Base-by-base conservation (phyloP, 441 rosid genomes). In the Pelargonium australe region DNA sequence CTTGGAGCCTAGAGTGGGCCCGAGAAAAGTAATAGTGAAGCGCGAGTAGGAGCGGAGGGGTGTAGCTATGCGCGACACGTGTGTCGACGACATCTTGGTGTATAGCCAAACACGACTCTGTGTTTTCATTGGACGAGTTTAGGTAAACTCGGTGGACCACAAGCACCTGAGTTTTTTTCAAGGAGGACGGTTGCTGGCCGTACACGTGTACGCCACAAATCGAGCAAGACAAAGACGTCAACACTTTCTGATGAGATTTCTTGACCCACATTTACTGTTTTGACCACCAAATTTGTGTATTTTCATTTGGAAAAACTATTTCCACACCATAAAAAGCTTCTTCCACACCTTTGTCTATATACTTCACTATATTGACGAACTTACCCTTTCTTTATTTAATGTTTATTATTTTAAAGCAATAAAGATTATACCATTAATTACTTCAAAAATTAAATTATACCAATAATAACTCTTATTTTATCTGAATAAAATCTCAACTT, bases 1-100 rank as follows among this genome's bases (percentile, higher is more conserved):
- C 75, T 62, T 70, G 62, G 64, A 41, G 43, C 73, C 66, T 68
- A 20, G 31, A 7, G 73, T 68, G 79, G 80, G 84, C 53, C 78
- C 82, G 73, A 58, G 65, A 7, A 0, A n/a, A n/a, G 58, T n/a
- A 51, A 41, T 41, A 41, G 44, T 41, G 44, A 41, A 41, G 44
- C 44, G 44, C 44, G 44, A 41, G 44, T 41, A 41, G 44, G 44
- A 41, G 58, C 5, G 64, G 64, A 60, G 37, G 34, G 64, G 28
- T 31, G 64, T 11, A 41, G 64, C 64, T 12, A 23, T 60, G 37
- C 37, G 10, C 31, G 23, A 60, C 64, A 60, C 64, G 64, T 60
- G 64, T 60, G 34, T 13, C 25, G 25, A 20, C 11, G 31, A 60
- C 12, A 60, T 23, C 63, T 17, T 57, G 62, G 62, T 57, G 9